Conservation (phyloP, 352 stramenopile genomes). For the Globisporangium irregulare region DNA sequence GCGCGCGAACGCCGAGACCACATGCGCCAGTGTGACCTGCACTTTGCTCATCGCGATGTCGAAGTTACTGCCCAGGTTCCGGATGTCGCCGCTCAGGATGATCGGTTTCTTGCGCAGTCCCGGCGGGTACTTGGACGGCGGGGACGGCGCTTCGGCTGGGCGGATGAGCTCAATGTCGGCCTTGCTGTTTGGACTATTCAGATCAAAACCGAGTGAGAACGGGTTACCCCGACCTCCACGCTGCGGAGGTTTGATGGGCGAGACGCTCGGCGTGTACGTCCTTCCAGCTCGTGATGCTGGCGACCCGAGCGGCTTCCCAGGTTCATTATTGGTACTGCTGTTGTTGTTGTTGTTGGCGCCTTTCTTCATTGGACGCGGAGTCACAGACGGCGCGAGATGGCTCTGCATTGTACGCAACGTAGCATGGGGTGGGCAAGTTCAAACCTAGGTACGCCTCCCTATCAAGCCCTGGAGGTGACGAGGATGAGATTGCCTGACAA, state of each 20-base stretch:
- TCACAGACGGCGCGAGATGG: constrained; percentile 60
- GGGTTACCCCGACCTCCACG: background rate
- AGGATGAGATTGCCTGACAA: background rate
- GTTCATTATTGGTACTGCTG: constrained; percentile 12
- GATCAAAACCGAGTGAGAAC: constrained; percentile 11
- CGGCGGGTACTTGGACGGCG: constrained; percentile 13
- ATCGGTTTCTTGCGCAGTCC: constrained; percentile 56
- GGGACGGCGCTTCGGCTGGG: constrained; percentile 21
- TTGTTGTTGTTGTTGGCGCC: background rate
- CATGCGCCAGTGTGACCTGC: constrained; percentile 37
- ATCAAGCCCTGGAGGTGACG: background rate
- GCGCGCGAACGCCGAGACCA: constrained; percentile 43
- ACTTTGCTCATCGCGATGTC: constrained; percentile 44
- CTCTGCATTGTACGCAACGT: constrained; percentile 14
- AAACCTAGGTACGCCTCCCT: background rate
- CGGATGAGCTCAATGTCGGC: constrained; percentile 19
- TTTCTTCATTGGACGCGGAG: constrained; percentile 51
- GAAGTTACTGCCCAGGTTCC: constrained; percentile 72
- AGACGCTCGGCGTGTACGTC: constrained; percentile 47
- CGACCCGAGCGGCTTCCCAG: constrained; percentile 12
- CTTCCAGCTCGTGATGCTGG: constrained; percentile 29
- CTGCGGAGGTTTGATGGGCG: constrained; percentile 37
- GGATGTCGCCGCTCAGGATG: constrained; percentile 64
- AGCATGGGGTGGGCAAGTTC: background rate
- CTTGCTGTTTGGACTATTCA: constrained; percentile 16